Conservation (phyloP, 2,329 filamentous ascomycete species). For the Colletotrichum abscissum region DNA sequence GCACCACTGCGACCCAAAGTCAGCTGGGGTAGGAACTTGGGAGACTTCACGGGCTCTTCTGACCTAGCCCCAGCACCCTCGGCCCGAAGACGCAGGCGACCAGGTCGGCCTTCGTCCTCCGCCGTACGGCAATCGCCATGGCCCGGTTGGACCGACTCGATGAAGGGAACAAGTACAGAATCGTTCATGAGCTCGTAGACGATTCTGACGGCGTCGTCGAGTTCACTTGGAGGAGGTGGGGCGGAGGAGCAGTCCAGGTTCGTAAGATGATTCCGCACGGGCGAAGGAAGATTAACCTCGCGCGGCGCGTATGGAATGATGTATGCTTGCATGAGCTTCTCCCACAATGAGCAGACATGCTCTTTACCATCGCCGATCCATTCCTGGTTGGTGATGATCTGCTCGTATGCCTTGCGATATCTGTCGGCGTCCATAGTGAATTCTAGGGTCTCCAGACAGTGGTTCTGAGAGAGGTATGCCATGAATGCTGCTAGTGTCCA, state of each 20-base stretch:
- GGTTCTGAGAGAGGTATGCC: conserved; percentile 95
- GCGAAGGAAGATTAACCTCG: conserved; percentile 90
- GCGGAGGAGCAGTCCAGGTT: conserved; percentile 66
- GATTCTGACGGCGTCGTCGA: conserved; percentile 86
- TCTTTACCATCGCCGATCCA: conserved; percentile 60
- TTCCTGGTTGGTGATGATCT: conserved; percentile 55
- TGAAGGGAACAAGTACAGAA: conserved; percentile 90
- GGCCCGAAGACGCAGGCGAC: conserved; percentile 52
- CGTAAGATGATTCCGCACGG: conserved; percentile 85
- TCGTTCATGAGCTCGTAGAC: conserved; percentile 98
- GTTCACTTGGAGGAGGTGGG: conserved; percentile 78
- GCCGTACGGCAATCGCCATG: conserved; percentile 49
- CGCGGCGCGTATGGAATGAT: conserved; percentile 86
- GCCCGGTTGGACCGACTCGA: conserved; percentile 71
- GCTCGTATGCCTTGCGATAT: conserved; percentile 73
- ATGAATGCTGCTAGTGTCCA: conserved; percentile 95
- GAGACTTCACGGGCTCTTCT: conserved; percentile 56
- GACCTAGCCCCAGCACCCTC: conserved; percentile 46
- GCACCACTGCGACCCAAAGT: conserved; percentile 50
- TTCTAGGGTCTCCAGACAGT: conserved; percentile 95
- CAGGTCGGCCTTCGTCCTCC: conserved; percentile 51
- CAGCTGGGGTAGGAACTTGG: conserved; percentile 58
- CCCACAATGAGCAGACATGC: conserved; percentile 85
- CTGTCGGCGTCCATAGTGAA: conserved; percentile 95
- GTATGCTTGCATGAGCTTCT: conserved; percentile 88